Evolutionary conservation across 2,329 filamentous ascomycete species (phyloP).

Genomic region (Sporothrix sp.): DNA sequence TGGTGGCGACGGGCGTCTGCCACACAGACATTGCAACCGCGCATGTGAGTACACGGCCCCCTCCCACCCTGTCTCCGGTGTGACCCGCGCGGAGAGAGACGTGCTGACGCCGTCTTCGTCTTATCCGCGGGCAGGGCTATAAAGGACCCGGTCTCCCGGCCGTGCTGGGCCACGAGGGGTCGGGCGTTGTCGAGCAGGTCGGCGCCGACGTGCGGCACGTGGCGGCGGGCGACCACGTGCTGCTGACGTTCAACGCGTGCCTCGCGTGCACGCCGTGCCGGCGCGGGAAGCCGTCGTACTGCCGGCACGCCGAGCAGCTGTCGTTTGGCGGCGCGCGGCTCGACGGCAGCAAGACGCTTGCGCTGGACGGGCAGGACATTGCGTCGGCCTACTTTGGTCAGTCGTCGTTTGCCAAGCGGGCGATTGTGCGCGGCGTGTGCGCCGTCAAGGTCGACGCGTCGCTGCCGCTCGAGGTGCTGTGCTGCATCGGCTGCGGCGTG

Average conservation of each 20-base stretch:
- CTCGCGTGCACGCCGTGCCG: constrained; percentile 24
- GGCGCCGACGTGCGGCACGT: constrained; percentile 29
- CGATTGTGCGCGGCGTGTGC: constrained; percentile 1
- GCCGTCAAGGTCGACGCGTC: constrained; percentile 6
- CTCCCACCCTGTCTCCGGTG: too few species aligned
- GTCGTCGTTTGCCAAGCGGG: constrained; percentile 5
- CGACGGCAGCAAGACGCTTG: background rate
- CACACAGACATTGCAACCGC: constrained; percentile 19
- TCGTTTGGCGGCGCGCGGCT: constrained; percentile 1
- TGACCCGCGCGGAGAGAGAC: too few species aligned
- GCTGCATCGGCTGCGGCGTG: constrained; percentile 34
- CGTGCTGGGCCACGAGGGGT: constrained; percentile 32
- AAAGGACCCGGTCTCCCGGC: background rate
- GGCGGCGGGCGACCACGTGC: constrained; percentile 26
- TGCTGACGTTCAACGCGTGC: constrained; percentile 28
- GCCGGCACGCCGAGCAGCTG: constrained; percentile 15
- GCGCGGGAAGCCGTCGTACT: constrained; percentile 23
- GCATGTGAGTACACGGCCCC: background rate
- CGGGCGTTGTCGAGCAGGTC: constrained; percentile 76
- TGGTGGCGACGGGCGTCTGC: constrained; percentile 22
- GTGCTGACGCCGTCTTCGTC: background rate
- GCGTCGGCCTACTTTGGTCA: constrained; percentile 12
- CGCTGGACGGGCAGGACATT: background rate
- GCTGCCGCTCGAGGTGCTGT: constrained; percentile 23
- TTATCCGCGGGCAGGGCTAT: background rate